A percentile compares a stretch with the other conserved stretches of the same genome.
Conservation (phyloP, 768 basidiomycete species). For the Tricholoma hemisulphureum region DNA sequence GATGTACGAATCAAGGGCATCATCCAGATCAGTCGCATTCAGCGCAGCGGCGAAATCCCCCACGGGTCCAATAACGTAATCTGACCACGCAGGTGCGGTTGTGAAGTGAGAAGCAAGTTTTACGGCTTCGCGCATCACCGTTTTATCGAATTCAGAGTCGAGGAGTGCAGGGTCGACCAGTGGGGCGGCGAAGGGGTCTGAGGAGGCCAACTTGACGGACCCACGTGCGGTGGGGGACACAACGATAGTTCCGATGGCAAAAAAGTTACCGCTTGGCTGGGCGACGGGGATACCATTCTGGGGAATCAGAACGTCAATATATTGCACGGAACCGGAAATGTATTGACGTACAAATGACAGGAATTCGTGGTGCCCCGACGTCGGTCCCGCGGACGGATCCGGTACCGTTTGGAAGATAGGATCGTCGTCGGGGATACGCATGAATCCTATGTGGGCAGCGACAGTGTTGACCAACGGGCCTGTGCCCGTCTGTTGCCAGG, state of each 20-base stretch:
- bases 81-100: constrained; percentile 13
- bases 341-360: no score
- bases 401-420: no score
- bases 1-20: background rate
- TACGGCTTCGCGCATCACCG: constrained; percentile 14
- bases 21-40: background rate
- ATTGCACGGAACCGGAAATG: no score
- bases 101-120: constrained; percentile 15
- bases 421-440: no score
- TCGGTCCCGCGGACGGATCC: no score
- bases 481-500: no score
- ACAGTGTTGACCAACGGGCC: no score
- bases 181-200: constrained; percentile 10
- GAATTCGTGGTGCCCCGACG: no score
- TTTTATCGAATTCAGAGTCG: constrained; percentile 10
- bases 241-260: constrained; percentile 12
- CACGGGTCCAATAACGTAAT: constrained; percentile 9
- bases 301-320: background rate
- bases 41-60: constrained; percentile 10
- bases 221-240: constrained; percentile 16
- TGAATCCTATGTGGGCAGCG: no score
- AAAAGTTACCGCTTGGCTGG: constrained; percentile 14
- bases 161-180: constrained; percentile 17
- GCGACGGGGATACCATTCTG: constrained; percentile 14
- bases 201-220: constrained; percentile 9